These are phyloP conservation scores for Adansonia madagascariensis DNA, from an alignment of 441 rosid genomes.

Conservation along the genomic window DNA sequence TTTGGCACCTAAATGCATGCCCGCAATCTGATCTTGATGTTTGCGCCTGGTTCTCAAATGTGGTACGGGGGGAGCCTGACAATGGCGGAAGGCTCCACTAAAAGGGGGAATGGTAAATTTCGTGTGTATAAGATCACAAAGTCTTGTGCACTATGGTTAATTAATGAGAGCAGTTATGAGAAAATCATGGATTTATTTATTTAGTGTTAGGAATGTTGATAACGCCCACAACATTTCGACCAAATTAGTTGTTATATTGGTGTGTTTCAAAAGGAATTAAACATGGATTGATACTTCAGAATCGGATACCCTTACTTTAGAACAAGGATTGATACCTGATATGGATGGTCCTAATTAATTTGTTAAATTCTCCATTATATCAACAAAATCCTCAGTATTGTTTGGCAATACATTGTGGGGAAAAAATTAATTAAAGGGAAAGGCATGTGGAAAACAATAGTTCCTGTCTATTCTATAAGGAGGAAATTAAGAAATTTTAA, in stretches of 20 bases:
- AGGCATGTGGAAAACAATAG: not conserved
- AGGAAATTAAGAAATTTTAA: slow-evolving; percentile 4
- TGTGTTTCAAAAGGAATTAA: not conserved
- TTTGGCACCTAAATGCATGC: no score
- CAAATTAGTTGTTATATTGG: not conserved
- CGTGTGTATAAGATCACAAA: no score
- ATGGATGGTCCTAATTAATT: slow-evolving; percentile 8
- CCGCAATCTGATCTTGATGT: no score
- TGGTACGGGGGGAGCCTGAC: no score
- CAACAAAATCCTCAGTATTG: not conserved
- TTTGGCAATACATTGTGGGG: not conserved
- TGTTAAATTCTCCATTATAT: not conserved
- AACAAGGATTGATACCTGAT: not conserved
- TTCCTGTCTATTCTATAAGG: not conserved
- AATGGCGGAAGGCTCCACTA: no score
- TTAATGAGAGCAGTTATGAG: not conserved
- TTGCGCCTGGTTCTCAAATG: no score
- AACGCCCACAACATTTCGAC: not conserved
- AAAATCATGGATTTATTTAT: not conserved
- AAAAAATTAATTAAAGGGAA: not conserved
- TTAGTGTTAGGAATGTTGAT: not conserved
- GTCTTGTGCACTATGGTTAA: no score
- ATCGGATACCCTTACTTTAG: not conserved
- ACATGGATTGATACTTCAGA: not conserved
- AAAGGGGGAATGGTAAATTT: no score